These are phyloP conservation scores for Teratosphaeria gauchensis DNA, from an alignment of 2,329 filamentous ascomycete species.

Conservation along the genomic window DNA sequence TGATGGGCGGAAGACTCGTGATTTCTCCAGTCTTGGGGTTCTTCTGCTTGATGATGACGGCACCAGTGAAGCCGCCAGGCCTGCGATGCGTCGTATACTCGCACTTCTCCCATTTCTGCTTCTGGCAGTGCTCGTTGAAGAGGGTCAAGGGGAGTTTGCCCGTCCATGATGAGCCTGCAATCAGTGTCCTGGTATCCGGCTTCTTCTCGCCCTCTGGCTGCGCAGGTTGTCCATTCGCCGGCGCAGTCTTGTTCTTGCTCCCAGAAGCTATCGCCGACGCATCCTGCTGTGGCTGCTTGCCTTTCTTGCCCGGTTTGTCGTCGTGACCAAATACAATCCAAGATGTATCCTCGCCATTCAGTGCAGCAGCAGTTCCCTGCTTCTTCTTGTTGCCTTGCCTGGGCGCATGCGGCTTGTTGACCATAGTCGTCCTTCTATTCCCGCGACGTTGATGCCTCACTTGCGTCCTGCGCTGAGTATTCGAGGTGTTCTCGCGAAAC, in stretches of 20 bases:
- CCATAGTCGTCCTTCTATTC: constrained; percentile 25
- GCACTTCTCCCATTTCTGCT: constrained; percentile 88
- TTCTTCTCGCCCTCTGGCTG: constrained; percentile 41
- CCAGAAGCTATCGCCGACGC: constrained; percentile 8
- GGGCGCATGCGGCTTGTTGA: constrained; percentile 41
- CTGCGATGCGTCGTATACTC: constrained; percentile 63
- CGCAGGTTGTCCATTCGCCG: constrained; percentile 6
- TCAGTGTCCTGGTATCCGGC: constrained; percentile 61
- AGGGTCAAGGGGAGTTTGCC: constrained; percentile 92
- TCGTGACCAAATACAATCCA: constrained; percentile 39
- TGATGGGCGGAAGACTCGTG: constrained; percentile 68
- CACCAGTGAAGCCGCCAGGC: constrained; percentile 46
- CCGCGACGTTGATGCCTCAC: neutral
- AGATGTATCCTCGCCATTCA: constrained; percentile 38
- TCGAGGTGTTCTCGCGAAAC: neutral
- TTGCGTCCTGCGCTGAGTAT: neutral
- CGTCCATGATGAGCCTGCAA: constrained; percentile 93
- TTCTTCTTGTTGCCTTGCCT: constrained; percentile 31
- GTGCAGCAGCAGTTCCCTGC: constrained; percentile 21
- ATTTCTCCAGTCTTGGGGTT: constrained; percentile 77
- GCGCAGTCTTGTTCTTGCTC: constrained; percentile 22
- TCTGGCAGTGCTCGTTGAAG: constrained; percentile 88
- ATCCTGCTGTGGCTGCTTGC: constrained; percentile 24
- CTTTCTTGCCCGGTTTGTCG: constrained; percentile 33
- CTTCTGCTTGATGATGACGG: constrained; percentile 63